Conservation (phyloP, 1,139 yeast species). For the Taphrina populina region DNA sequence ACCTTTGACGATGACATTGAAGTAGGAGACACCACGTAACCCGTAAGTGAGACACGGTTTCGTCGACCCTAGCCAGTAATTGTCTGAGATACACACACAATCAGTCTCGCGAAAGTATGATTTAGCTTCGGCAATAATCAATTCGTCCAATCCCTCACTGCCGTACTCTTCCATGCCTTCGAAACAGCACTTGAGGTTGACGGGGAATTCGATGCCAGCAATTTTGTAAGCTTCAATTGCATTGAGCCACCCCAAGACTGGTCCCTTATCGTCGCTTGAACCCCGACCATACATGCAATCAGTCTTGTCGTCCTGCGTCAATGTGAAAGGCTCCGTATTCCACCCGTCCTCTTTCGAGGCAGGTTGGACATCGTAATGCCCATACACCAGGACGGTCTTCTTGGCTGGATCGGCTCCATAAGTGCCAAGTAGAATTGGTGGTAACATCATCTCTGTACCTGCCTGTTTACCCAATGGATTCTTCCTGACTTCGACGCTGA, state of each 20-base stretch:
- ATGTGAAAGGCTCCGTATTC: conserved; percentile 83
- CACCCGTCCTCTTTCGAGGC: conserved; percentile 92
- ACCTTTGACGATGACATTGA: conserved; percentile 69
- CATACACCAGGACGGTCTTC: conserved; percentile 87
- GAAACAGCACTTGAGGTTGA: conserved; percentile 84
- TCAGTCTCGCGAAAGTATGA: conserved; percentile 81
- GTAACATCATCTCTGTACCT: conserved; percentile 65
- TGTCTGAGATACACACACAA: conserved; percentile 93
- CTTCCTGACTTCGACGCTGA: conserved; percentile 62
- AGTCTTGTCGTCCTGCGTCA: conserved; percentile 55
- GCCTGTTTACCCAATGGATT: conserved; percentile 89
- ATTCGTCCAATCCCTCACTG: conserved; percentile 80
- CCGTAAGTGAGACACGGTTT: conserved; percentile 98
- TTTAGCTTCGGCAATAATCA: conserved; percentile 75
- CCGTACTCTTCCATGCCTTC: conserved; percentile 99
- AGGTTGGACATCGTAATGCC: conserved; percentile 98
- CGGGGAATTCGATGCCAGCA: conserved; percentile 85
- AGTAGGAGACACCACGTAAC: conserved; percentile 93
- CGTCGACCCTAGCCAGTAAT: conserved; percentile 96
- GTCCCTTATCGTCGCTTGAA: conserved; percentile 96
- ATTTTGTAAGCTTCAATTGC: conserved; percentile 85
- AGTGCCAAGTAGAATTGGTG: conserved; percentile 88
- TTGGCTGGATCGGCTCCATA: conserved; percentile 75
- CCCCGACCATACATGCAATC: conserved; percentile 81
- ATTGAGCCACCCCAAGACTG: conserved; percentile 95